These are phyloP conservation scores for Polygonum aviculare DNA, from an alignment of 148 eudicot genomes.

Conservation along the genomic window DNA sequence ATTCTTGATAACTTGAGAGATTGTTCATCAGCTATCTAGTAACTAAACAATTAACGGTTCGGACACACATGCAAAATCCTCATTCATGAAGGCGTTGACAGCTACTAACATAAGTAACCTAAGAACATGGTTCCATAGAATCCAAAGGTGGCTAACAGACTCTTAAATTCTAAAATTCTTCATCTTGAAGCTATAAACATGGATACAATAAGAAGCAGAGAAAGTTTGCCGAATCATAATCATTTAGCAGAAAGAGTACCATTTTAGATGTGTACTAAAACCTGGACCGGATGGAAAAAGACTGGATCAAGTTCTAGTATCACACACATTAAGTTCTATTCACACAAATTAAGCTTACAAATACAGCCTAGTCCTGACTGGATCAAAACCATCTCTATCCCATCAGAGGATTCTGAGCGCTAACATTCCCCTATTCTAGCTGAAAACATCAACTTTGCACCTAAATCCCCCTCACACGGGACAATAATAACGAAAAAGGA, in stretches of 20 bases:
- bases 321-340: not conserved
- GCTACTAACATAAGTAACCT: not conserved
- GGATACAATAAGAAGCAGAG: not conserved
- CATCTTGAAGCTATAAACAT: not conserved
- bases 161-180: not conserved
- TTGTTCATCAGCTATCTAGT: not conserved
- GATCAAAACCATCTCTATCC: not conserved
- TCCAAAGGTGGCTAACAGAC: not conserved
- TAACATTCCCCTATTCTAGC: not conserved
- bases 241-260: not conserved
- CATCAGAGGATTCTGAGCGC: not conserved
- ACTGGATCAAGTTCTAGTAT: not conserved
- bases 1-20: not conserved
- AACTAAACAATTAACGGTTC: not conserved
- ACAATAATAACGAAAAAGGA: not conserved
- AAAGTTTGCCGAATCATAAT: not conserved
- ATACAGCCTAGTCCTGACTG: not conserved
- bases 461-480: too few species aligned
- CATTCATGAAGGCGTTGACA: not conserved
- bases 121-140: not conserved
- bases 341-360: not conserved
- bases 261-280: not conserved
- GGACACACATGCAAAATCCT: not conserved
- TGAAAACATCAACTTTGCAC: not conserved
- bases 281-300: not conserved